A percentile compares a stretch with the other conserved stretches of the same genome.
Evolutionary conservation across 495 filamentous ascomycete genomes (phyloP).

Genomic region (Penicillium flavigenum): DNA sequence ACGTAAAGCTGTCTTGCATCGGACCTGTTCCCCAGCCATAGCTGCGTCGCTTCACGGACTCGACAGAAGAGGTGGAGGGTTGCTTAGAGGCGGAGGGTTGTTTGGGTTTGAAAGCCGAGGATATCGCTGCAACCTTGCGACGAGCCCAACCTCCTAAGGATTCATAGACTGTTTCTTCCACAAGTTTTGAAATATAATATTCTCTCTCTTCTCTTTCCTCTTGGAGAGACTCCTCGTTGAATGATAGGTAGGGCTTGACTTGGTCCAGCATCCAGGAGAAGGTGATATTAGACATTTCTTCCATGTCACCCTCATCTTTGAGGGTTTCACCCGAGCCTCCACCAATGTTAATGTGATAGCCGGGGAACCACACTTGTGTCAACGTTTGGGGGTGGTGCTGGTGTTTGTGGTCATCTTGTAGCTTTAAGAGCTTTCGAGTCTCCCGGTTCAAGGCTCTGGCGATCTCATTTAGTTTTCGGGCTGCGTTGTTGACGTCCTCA

Average conservation of each 20-base stretch:
- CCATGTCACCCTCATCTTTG: constrained; percentile 21
- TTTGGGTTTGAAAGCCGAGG: constrained; percentile 6
- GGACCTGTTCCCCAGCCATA: constrained; percentile 24
- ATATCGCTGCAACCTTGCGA: neutral
- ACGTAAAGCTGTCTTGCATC: constrained; percentile 20
- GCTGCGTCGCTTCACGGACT: constrained; percentile 1
- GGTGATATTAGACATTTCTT: constrained; percentile 27
- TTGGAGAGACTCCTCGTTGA: constrained; percentile 18
- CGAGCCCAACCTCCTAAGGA: constrained; percentile 13
- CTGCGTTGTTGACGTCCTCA: constrained; percentile 16
- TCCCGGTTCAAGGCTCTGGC: constrained; percentile 16
- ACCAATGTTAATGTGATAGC: constrained; percentile 49
- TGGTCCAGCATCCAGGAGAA: constrained; percentile 29
- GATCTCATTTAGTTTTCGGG: constrained; percentile 9
- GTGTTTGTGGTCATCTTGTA: constrained; percentile 11
- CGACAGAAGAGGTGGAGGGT: neutral
- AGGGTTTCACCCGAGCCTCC: constrained; percentile 26
- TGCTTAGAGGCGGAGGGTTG: constrained; percentile 4
- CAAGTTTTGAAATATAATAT: constrained; percentile 5
- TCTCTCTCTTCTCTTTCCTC: constrained; percentile 17
- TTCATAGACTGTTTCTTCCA: neutral
- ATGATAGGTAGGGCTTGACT: constrained; percentile 17
- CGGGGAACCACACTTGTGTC: constrained; percentile 37
- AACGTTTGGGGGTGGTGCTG: constrained; percentile 13
- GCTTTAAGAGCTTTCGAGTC: constrained; percentile 7